These are phyloP conservation scores for Colletotrichum musae DNA, from an alignment of 2,329 filamentous ascomycete species.

Conservation along the genomic window DNA sequence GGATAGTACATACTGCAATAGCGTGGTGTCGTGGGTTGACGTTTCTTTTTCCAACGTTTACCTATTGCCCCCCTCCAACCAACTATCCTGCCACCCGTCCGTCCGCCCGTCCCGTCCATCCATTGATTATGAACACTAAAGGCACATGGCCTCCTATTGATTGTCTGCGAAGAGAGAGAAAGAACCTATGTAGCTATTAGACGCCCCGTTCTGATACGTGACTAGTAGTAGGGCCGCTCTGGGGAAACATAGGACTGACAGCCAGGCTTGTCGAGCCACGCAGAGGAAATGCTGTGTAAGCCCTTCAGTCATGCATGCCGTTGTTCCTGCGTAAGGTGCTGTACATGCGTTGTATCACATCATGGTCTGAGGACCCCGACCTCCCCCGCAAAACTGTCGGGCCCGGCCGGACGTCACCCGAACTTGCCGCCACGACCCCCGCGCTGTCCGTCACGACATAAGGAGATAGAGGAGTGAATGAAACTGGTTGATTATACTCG, in stretches of 20 bases:
- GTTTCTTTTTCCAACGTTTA: background rate
- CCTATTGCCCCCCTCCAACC: background rate
- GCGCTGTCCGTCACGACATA: no score
- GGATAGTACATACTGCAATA: no score
- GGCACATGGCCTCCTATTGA: background rate
- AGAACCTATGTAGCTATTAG: background rate
- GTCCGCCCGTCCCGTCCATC: background rate
- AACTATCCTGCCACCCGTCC: background rate
- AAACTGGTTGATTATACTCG: background rate
- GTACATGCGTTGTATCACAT: background rate
- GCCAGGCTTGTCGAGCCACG: background rate
- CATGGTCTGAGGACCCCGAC: conserved; percentile 1
- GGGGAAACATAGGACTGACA: no score
- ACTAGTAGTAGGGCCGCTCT: no score
- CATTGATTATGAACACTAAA: background rate
- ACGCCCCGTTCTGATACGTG: background rate
- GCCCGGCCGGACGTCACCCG: background rate
- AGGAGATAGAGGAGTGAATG: no score
- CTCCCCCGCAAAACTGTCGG: background rate
- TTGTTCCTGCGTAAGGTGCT: background rate
- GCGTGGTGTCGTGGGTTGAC: background rate
- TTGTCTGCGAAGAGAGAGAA: background rate
- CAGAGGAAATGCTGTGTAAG: background rate
- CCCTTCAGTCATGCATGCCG: background rate
- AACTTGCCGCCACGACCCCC: background rate